A percentile compares a stretch with the other conserved stretches of the same genome.
Evolutionary conservation across 768 basidiomycete species (phyloP).

Genomic region (Xerocomus spinulosus): DNA sequence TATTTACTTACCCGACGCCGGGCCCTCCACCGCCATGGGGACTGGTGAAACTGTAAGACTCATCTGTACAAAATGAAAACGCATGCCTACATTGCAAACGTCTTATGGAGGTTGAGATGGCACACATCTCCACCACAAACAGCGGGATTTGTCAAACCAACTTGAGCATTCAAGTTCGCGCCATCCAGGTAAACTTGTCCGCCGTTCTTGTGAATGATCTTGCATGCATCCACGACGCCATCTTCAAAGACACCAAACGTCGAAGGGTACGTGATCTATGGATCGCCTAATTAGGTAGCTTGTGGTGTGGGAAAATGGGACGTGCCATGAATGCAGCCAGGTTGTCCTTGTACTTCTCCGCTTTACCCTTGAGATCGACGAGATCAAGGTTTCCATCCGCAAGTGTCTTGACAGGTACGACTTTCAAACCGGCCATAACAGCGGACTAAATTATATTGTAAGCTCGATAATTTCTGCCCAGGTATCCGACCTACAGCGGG

Average conservation of each 20-base stretch:
- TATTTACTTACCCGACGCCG: conserved; percentile 72
- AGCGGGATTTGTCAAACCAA: conserved; percentile 89
- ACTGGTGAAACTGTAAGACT: conserved; percentile 34
- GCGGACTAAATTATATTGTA: conserved; percentile 61
- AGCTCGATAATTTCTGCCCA: conserved; percentile 5
- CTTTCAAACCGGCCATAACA: conserved; percentile 95
- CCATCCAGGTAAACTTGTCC: conserved; percentile 97
- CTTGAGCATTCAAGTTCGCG: conserved; percentile 92
- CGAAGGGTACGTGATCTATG: conserved; percentile 90
- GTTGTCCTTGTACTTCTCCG: conserved; percentile 84
- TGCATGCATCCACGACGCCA: conserved; percentile 84
- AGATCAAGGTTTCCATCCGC: conserved; percentile 87
- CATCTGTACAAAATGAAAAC: neutral
- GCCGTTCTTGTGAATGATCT: conserved; percentile 90
- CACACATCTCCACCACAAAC: conserved; percentile 98
- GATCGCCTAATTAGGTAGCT: conserved; percentile 9
- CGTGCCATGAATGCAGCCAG: conserved; percentile 93
- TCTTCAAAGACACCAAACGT: conserved; percentile 98
- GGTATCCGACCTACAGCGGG: conserved; percentile 72
- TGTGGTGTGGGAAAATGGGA: conserved; percentile 7
- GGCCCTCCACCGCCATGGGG: conserved; percentile 98
- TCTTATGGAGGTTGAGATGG: conserved; percentile 98
- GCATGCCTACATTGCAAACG: conserved; percentile 79
- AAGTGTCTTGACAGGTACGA: conserved; percentile 90
- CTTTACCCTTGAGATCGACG: conserved; percentile 78